Evolutionary conservation across 2,329 filamentous ascomycete genomes (phyloP).

Genomic region (Botryosphaeria dothidea): DNA sequence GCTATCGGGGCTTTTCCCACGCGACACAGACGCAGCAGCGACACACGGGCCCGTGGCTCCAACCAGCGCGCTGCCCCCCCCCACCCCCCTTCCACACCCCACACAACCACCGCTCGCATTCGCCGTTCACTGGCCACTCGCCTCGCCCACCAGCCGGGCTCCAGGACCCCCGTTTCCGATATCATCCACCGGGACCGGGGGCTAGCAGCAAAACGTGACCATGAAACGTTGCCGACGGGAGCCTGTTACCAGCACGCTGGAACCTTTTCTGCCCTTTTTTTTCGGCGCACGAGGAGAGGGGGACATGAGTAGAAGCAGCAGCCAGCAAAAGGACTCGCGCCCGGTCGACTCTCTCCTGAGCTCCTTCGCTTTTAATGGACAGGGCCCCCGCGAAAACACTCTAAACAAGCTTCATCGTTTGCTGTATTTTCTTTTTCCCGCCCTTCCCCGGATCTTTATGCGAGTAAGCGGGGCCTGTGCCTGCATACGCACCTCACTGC

Average conservation of each 20-base stretch:
- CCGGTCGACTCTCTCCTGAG: neutral
- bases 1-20: constrained; percentile 4
- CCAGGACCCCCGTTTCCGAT: neutral
- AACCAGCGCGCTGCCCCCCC: neutral
- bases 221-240: neutral
- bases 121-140: neutral
- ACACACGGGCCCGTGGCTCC: neutral
- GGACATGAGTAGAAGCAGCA: neutral
- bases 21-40: neutral
- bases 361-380: neutral
- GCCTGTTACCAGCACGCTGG: neutral
- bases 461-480: constrained; percentile 6
- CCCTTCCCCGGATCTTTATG: neutral
- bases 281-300: neutral
- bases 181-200: neutral
- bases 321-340: neutral
- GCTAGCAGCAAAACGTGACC: neutral
- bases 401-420: neutral
- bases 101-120: neutral
- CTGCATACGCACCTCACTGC: constrained; percentile 9
- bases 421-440: neutral
- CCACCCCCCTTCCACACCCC: neutral
- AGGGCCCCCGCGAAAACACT: neutral
- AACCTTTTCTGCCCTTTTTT: neutral
- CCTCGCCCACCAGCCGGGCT: neutral